These are phyloP conservation scores for Cercospora sp. DNA, from an alignment of 2,329 filamentous ascomycete species.

Conservation along the genomic window DNA sequence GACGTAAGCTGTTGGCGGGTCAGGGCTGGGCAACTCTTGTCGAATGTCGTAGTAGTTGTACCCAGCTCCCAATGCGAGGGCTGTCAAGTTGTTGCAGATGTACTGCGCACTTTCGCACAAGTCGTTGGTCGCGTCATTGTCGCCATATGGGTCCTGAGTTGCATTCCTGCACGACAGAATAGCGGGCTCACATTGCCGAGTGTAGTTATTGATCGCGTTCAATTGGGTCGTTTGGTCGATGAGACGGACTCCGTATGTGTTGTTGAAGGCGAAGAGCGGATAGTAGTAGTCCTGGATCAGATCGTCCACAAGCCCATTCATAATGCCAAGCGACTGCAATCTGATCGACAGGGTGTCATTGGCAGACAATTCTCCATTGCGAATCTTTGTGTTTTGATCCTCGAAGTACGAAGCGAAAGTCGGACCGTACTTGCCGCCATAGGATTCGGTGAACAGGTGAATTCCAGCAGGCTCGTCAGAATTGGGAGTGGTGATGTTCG, in stretches of 20 bases:
- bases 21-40: conserved; percentile 55
- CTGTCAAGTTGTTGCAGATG: conserved; percentile 29
- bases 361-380: conserved; percentile 51
- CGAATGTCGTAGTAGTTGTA: conserved; percentile 55
- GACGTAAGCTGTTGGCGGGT: conserved; percentile 51
- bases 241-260: conserved; percentile 64
- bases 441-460: conserved; percentile 61
- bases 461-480: conserved; percentile 42
- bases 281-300: conserved; percentile 61
- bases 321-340: conserved; percentile 65
- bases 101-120: conserved; percentile 29
- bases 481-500: conserved; percentile 55
- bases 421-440: conserved; percentile 65
- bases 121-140: conserved; percentile 23
- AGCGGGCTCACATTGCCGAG: conserved; percentile 38
- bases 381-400: conserved; percentile 61
- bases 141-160: conserved; percentile 28
- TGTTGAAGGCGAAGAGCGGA: conserved; percentile 60
- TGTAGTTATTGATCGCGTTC: conserved; percentile 49
- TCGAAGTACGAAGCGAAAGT: conserved; percentile 61
- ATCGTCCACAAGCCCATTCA: conserved; percentile 71
- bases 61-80: conserved; percentile 22
- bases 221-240: conserved; percentile 56
- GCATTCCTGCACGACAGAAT: conserved; percentile 41
- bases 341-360: conserved; percentile 60